phyloP scores from a whole-genome alignment of 208 protist species.

The Naegleria lovaniensis region DNA sequence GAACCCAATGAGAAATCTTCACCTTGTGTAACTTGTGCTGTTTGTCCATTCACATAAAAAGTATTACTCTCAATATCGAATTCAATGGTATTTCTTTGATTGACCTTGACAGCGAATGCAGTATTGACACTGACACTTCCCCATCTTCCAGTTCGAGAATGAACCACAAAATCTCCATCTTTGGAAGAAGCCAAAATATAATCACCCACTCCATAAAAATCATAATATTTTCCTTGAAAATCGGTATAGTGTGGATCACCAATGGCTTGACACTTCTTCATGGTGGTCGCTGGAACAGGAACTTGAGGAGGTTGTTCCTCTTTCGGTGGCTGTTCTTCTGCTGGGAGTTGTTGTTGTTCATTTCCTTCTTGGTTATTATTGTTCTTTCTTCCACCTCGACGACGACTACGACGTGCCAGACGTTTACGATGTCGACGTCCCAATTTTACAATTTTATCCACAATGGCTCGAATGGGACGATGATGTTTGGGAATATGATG shows the following conservation, averaged over 20 bases:
- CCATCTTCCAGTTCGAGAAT: background rate
- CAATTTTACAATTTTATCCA: no score
- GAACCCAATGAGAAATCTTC: background rate
- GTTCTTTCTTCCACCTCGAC: no score
- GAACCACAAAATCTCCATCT: background rate
- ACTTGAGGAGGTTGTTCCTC: no score
- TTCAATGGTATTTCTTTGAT: background rate
- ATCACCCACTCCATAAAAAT: background rate
- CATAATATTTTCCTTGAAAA: background rate
- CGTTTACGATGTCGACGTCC: no score
- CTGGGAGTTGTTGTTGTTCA: no score
- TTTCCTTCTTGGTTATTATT: no score
- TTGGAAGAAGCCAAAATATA: background rate
- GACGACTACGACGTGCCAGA: no score
- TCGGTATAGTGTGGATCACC: background rate
- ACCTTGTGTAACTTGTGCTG: background rate
- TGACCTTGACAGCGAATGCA: background rate
- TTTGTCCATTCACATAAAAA: background rate
- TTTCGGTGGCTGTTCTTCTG: no score
- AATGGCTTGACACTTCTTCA: background rate
- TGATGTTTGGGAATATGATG: no score
- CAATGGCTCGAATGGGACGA: no score
- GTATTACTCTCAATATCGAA: background rate
- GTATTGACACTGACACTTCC: background rate
- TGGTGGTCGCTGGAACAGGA: no score